Conservation (phyloP, 2,329 filamentous ascomycete genomes). For the Colletotrichum brevisporum region DNA sequence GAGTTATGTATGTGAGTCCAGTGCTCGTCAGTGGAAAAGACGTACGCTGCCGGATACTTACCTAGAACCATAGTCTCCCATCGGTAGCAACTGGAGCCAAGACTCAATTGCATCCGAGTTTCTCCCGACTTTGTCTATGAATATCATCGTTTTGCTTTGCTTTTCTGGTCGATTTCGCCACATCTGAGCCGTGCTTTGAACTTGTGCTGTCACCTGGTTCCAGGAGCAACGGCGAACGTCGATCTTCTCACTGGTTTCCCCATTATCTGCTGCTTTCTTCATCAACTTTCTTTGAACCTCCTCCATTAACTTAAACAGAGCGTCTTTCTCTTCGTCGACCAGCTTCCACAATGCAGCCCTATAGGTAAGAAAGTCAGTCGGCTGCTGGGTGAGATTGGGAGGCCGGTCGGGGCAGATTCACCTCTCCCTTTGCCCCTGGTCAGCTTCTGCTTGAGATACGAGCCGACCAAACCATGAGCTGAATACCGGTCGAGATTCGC, state of each 20-base stretch:
- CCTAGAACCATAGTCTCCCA: slow-evolving; percentile 27
- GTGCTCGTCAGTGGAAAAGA: too few species aligned
- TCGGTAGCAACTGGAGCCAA: slow-evolving; percentile 28
- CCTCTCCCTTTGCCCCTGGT: neutral
- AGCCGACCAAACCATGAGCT: neutral
- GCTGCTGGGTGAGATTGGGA: too few species aligned
- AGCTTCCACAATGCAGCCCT: slow-evolving; percentile 26
- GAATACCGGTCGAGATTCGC: neutral
- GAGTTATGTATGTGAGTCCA: too few species aligned
- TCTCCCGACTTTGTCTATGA: slow-evolving; percentile 27
- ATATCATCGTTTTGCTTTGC: slow-evolving; percentile 1
- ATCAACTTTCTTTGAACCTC: slow-evolving; percentile 28
- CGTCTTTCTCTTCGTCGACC: slow-evolving; percentile 29
- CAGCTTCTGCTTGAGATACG: neutral
- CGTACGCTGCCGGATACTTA: neutral
- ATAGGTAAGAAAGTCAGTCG: neutral
- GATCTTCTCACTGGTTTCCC: neutral
- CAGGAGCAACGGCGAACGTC: slow-evolving; percentile 1
- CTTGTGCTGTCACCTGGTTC: neutral
- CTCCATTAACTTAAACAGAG: slow-evolving; percentile 37
- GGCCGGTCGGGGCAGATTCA: neutral
- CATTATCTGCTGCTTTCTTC: slow-evolving; percentile 9
- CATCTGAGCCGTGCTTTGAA: neutral
- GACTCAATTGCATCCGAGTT: slow-evolving; percentile 20
- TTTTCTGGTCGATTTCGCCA: slow-evolving; percentile 3